Percentiles rank a stretch among this genome's conserved stretches.
phyloP scores from a whole-genome alignment of 495 filamentous ascomycete species.

The Bombardia bombarda region DNA sequence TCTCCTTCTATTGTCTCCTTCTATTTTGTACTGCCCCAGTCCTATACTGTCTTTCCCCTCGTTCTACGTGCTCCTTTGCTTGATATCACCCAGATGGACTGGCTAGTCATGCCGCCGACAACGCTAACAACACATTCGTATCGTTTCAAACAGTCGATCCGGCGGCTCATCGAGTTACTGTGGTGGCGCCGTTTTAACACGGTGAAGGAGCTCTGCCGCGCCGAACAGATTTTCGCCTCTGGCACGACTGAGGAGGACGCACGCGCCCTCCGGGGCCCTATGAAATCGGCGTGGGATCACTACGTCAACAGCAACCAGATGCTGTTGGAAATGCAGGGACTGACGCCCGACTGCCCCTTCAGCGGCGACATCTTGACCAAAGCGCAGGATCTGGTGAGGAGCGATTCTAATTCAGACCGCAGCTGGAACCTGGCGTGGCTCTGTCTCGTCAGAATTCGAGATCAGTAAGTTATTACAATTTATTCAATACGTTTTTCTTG shows the following conservation, averaged over 20 bases:
- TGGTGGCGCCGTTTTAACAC: conserved; percentile 63
- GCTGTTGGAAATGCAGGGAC: conserved; percentile 59
- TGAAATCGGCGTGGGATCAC: conserved; percentile 66
- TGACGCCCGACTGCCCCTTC: conserved; percentile 67
- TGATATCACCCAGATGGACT: no score
- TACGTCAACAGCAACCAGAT: conserved; percentile 69
- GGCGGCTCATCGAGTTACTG: conserved; percentile 45
- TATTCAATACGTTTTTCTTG: not conserved
- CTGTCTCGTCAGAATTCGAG: conserved; percentile 57
- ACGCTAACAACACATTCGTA: not conserved
- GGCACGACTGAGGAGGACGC: conserved; percentile 48
- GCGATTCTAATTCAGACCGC: conserved; percentile 55
- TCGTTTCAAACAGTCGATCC: conserved; percentile 14
- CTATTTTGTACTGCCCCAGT: no score
- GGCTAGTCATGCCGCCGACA: no score
- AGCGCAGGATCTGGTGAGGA: conserved; percentile 56
- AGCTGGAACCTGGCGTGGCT: conserved; percentile 79
- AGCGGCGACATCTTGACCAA: conserved; percentile 59
- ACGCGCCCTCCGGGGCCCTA: conserved; percentile 45
- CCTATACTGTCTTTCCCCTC: no score
- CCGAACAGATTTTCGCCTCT: conserved; percentile 56
- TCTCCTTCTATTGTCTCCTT: not conserved
- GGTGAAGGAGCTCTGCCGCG: conserved; percentile 63
- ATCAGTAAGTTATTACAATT: conserved; percentile 45
- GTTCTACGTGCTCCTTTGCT: no score